Base-by-base conservation (phyloP, 441 rosid species). In the Erodium moschatum region DNA sequence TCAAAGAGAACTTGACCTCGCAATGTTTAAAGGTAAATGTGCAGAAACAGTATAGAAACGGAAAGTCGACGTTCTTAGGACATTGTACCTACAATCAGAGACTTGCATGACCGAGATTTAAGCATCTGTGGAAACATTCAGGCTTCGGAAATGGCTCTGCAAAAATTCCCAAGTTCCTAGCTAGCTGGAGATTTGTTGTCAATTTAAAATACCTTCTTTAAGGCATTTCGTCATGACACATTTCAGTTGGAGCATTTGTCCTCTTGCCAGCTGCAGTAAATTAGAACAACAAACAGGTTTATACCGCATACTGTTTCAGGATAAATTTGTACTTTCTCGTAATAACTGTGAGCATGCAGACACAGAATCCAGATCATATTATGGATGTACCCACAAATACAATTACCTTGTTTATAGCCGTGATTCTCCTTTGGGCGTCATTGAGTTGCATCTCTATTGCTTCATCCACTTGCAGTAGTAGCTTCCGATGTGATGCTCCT, bases 401-500 rank as follows among this genome's bases (percentile, higher is more conserved):
- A 8, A 42, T 83, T 89, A 83, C 99, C 94, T 88, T 77, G 40
- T 86, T 81, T 71, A 91, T 85, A 2, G 84, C 80, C 29, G 75
- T 66, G 58, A 89, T 82, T 80, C 88, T 84, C 70, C 80, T 86
- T 56, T 83, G 80, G 60, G 97, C 97, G 67, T 82, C 81, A 21
- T 69, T 79, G 70, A 94, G 82, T 69, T 83, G 83, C 68, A 73
- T 77, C 80, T 82, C 79, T 13, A 85, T 80, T 16, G 85, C 81
- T 80, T 88, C 89, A 85, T 89, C 93, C 66, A 71, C 83, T 58
- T 89, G 81, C 70, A 78, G 60, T 21, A 88, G 66, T 73, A 88
- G 88, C 79, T 86, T 89, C 73, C 81, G 84, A 78, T 87, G 89
- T 20, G 89, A 78, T 31, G 83, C 79, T 81, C 79, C 98, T 91